phyloP scores from a whole-genome alignment of 805 yeast genomes.

The Cyberlindnera samutprakarnensis region DNA sequence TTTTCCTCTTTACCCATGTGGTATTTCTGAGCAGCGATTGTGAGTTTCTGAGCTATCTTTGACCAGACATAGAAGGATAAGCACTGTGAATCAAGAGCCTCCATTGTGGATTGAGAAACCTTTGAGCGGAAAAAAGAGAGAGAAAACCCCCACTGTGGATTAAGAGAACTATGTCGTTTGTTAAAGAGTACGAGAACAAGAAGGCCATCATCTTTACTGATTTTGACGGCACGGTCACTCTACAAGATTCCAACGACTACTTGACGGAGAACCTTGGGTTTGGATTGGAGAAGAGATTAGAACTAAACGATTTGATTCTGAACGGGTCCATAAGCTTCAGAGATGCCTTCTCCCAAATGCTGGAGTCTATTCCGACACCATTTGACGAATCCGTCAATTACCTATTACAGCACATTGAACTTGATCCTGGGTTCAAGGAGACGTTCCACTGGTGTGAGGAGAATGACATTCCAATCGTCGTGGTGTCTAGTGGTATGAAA shows the following conservation, averaged over 20 bases:
- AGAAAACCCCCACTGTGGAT: too few species aligned
- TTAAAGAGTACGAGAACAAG: conserved; percentile 19
- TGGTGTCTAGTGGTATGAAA: conserved; percentile 89
- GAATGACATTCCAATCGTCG: conserved; percentile 72
- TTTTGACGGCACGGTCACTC: conserved; percentile 96
- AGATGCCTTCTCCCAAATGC: conserved; percentile 80
- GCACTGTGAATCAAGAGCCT: too few species aligned
- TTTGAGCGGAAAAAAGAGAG: too few species aligned
- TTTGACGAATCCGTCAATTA: conserved; percentile 75
- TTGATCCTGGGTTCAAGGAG: conserved; percentile 86
- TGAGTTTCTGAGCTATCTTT: too few species aligned
- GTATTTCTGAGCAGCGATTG: too few species aligned
- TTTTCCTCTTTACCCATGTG: too few species aligned
- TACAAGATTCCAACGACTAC: conserved; percentile 90
- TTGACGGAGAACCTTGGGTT: conserved; percentile 86
- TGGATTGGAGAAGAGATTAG: conserved; percentile 61
- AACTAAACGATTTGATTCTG: conserved; percentile 64
- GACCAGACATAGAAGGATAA: too few species aligned
- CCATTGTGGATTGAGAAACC: too few species aligned
- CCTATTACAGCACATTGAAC: conserved; percentile 54
- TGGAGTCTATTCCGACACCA: conserved; percentile 68
- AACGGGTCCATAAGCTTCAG: conserved; percentile 63
- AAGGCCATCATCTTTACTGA: conserved; percentile 90
- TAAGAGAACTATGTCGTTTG: conserved; percentile 20
- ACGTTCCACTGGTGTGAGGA: conserved; percentile 75